These are phyloP conservation scores for Didymella keratinophila DNA, from an alignment of 2,329 filamentous ascomycete genomes.

Conservation along the genomic window DNA sequence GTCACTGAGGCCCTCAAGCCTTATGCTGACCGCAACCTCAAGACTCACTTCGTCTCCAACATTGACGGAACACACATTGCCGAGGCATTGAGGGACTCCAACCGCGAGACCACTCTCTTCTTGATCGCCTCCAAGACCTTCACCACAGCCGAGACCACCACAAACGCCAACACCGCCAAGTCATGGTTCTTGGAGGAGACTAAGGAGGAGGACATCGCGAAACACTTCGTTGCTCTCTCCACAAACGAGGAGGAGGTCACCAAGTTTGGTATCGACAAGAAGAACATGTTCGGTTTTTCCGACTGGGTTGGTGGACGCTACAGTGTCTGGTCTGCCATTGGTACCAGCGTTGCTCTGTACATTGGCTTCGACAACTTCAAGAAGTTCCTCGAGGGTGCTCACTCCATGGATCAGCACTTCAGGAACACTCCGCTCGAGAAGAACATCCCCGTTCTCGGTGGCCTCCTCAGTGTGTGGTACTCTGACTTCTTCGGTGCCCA, in stretches of 20 bases:
- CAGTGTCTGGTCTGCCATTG: conserved; percentile 98
- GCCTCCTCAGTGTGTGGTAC: conserved; percentile 97
- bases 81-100: conserved; percentile 85
- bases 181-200: conserved; percentile 89
- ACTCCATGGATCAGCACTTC: conserved; percentile 99
- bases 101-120: conserved; percentile 99
- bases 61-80: conserved; percentile 98
- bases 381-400: conserved; percentile 90
- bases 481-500: conserved; percentile 98
- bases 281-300: conserved; percentile 99
- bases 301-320: conserved; percentile 98
- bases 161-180: conserved; percentile 98
- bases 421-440: conserved; percentile 85
- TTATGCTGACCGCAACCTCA: conserved; percentile 86
- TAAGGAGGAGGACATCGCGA: conserved; percentile 84
- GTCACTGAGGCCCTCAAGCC: conserved; percentile 96
- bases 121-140: conserved; percentile 99
- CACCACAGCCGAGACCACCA: conserved; percentile 95
- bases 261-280: conserved; percentile 98
- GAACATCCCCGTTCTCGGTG: conserved; percentile 93
- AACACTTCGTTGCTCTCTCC: conserved; percentile 98
- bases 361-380: conserved; percentile 98
- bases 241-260: conserved; percentile 95
- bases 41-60: conserved; percentile 98
- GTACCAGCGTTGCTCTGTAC: conserved; percentile 91